These are phyloP conservation scores for Myriosclerotinia duriaeana DNA, from an alignment of 2,329 filamentous ascomycete genomes.

Conservation along the genomic window DNA sequence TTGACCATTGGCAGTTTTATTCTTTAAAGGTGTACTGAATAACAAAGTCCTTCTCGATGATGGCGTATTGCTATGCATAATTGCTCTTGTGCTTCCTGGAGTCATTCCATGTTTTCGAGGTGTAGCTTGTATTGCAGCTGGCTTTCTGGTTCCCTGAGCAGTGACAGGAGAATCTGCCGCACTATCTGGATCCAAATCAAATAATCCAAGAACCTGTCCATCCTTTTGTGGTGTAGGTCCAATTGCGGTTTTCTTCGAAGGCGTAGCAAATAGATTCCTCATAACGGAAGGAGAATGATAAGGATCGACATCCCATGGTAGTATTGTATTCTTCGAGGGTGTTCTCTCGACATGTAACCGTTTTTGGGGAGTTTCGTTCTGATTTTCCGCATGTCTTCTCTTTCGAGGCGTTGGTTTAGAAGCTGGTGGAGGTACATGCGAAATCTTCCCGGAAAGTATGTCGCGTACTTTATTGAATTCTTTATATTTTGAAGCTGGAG, in stretches of 20 bases:
- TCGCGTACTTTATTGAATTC: slow-evolving; percentile 68
- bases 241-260: slow-evolving; percentile 59
- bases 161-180: slow-evolving; percentile 46
- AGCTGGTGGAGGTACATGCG: slow-evolving; percentile 37
- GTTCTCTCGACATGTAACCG: slow-evolving; percentile 48
- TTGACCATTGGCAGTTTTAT: slow-evolving; percentile 44
- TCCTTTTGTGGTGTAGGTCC: slow-evolving; percentile 80
- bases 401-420: slow-evolving; percentile 42
- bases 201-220: slow-evolving; percentile 73
- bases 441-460: slow-evolving; percentile 55
- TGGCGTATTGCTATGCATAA: slow-evolving; percentile 45
- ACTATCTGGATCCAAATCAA: slow-evolving; percentile 60
- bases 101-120: slow-evolving; percentile 36
- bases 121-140: slow-evolving; percentile 43
- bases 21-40: slow-evolving; percentile 65
- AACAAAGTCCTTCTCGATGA: slow-evolving; percentile 58
- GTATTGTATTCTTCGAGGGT: slow-evolving; percentile 45
- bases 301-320: slow-evolving; percentile 46
- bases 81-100: slow-evolving; percentile 10
- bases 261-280: slow-evolving; percentile 58
- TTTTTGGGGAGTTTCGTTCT: slow-evolving; percentile 53
- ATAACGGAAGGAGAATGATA: slow-evolving; percentile 57
- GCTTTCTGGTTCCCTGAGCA: slow-evolving; percentile 13
- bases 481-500: slow-evolving; percentile 61
- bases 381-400: slow-evolving; percentile 41